Percentiles rank a stretch among this genome's conserved stretches.
phyloP scores from a whole-genome alignment of 306 rosid genomes.

The Vigna mungo region DNA sequence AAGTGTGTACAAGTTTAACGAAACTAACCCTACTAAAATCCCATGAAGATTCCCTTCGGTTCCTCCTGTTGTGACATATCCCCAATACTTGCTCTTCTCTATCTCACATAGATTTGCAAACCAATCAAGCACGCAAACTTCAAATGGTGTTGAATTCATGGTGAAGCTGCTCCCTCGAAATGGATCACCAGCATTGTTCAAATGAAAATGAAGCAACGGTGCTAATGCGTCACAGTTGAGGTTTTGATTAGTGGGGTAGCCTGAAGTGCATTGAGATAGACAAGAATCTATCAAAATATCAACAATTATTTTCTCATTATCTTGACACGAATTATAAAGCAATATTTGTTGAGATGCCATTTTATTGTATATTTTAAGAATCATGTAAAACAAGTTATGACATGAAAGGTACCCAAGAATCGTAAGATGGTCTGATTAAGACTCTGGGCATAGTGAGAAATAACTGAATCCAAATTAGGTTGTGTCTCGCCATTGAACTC shows the following conservation, averaged over 20 bases:
- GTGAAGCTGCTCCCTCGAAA: slow-evolving; percentile 60
- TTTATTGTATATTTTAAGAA: too few species aligned
- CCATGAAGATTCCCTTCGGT: slow-evolving; percentile 84
- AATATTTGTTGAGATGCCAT: too few species aligned
- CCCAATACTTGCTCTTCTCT: slow-evolving; percentile 71
- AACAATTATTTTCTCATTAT: too few species aligned
- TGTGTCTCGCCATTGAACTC: neutral
- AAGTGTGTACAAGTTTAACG: neutral
- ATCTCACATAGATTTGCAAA: slow-evolving; percentile 77
- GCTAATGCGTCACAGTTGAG: slow-evolving; percentile 62
- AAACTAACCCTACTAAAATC: slow-evolving; percentile 67
- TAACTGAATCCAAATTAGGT: neutral
- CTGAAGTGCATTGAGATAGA: neutral
- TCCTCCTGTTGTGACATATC: slow-evolving; percentile 77
- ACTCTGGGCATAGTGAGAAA: neutral
- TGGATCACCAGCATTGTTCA: slow-evolving; percentile 76
- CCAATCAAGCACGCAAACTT: slow-evolving; percentile 77
- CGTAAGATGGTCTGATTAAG: slow-evolving; percentile 5
- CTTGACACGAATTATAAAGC: too few species aligned
- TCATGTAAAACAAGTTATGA: too few species aligned
- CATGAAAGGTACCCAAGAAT: slow-evolving; percentile 5
- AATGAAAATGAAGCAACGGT: slow-evolving; percentile 64
- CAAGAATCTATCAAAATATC: too few species aligned
- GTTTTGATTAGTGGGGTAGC: slow-evolving; percentile 50
- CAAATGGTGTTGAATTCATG: slow-evolving; percentile 64